Base-by-base conservation (phyloP, 169 alveolate species). In the Plasmodium knowlesi region DNA sequence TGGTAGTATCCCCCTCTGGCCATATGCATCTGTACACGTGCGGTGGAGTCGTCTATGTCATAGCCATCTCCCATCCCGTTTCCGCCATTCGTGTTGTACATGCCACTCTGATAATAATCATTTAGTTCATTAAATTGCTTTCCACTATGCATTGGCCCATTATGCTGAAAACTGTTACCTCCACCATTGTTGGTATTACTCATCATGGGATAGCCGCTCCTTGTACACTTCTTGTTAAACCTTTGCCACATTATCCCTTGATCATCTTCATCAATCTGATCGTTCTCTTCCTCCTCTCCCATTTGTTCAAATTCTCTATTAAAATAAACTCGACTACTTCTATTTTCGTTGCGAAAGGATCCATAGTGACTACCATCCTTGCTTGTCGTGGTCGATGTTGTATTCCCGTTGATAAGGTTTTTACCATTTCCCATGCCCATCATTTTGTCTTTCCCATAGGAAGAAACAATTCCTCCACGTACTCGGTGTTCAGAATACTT, bases 21-120 rank as follows among this genome's bases (percentile, higher is more conserved):
- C 14, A 61, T 61, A 0, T 61, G 34, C 3, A 14, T n/a, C 1
- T 61, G 74, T 19, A 19, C 34, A 8, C 12, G 30, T 1, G 32
- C 14, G 10, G 12, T 28, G 25, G 25, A 10, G 4, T 61, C 74
- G 1, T 61, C 74, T 10, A n/a, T 0, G 10, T 12, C 8, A 25
- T 12, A 50, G n/a, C 30, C 37, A n/a, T 4, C 16, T 6, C 67
- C 34, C 37, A 80, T 25, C 30, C 67, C 39, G 54, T 1, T 30
- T 22, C 30, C 53, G n/a, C 28, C 53, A 78, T 78, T 78, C 43
- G 53, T 28, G 84, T 28, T 5, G 84, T 78, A 78, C 84, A 78
- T 78, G 19, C 41, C 25, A 16, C n/a, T 39, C 14, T 16, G 84
- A 14, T 34, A 39, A 34, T 82, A 39, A 10, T 46, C 57, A 2